A percentile compares a stretch with the other conserved stretches of the same genome.
Evolutionary conservation across 2,329 filamentous ascomycete species (phyloP).

Genomic region (Hymenotorrendiella dingleyae): DNA sequence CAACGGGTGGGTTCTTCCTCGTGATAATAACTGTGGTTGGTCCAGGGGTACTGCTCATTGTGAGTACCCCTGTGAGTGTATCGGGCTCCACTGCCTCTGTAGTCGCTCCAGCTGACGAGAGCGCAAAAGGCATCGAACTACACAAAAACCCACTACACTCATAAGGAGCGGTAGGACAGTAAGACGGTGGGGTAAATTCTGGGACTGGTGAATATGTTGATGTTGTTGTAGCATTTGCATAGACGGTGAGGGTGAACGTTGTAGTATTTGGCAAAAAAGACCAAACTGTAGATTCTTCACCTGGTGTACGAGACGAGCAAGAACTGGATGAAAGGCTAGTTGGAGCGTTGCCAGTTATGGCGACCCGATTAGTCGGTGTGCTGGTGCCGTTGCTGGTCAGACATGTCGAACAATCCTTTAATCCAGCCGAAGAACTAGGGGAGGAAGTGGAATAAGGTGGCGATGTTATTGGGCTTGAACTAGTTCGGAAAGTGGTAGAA

Average conservation of each 20-base stretch:
- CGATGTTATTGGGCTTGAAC: background rate
- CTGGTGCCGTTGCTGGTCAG: background rate
- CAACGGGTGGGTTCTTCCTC: conserved; percentile 19
- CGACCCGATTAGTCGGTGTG: background rate
- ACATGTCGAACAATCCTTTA: too few relatives aligned
- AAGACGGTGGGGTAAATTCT: conserved; percentile 24
- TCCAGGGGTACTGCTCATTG: background rate
- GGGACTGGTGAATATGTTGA: conserved; percentile 6
- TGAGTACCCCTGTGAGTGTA: background rate
- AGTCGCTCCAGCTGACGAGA: background rate
- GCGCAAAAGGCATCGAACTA: too few relatives aligned
- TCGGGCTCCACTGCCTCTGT: background rate
- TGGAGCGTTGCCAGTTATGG: background rate
- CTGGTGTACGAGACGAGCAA: conserved; percentile 10
- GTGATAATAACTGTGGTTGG: conserved; percentile 21
- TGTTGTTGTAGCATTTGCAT: conserved; percentile 11
- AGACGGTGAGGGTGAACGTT: conserved; percentile 21
- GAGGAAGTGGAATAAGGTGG: background rate
- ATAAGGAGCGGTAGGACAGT: conserved; percentile 10
- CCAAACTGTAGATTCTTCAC: conserved; percentile 18
- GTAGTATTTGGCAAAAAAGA: conserved; percentile 23
- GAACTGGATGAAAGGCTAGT: conserved; percentile 1
- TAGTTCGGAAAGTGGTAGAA: background rate
- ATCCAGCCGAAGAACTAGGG: background rate
- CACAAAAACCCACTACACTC: too few relatives aligned